These are phyloP conservation scores for Raffaelea ambrosiae DNA, from an alignment of 2,329 filamentous ascomycete genomes.

Conservation along the genomic window DNA sequence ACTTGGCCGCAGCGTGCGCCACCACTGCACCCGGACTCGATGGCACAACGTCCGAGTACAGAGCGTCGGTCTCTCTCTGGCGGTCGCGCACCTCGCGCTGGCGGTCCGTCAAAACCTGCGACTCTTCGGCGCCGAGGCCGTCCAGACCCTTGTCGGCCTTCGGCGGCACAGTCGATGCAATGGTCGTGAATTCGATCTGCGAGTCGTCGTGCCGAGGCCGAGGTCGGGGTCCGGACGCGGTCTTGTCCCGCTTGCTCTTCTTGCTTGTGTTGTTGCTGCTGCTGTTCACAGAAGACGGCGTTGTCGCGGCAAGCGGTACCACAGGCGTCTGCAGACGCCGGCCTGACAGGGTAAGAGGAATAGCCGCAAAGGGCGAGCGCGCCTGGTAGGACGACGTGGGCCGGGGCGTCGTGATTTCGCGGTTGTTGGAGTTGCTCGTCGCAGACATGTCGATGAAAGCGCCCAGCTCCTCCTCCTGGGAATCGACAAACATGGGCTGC, in stretches of 20 bases:
- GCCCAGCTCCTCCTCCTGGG: conserved; percentile 38
- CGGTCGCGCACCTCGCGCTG: conserved; percentile 71
- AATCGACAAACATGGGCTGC: conserved; percentile 36
- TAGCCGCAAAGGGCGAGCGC: conserved; percentile 18
- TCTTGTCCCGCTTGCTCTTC: conserved; percentile 5
- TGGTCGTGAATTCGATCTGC: conserved; percentile 67
- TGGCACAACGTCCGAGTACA: conserved; percentile 59
- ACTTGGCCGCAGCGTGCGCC: no score
- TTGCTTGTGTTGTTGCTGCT: background rate
- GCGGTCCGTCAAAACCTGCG: conserved; percentile 68
- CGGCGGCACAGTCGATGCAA: conserved; percentile 44
- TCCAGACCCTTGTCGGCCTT: conserved; percentile 28
- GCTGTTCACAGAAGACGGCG: conserved; percentile 7
- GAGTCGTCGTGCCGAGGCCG: conserved; percentile 71
- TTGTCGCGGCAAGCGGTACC: conserved; percentile 4
- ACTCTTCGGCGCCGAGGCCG: conserved; percentile 33
- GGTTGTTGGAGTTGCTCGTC: conserved; percentile 14
- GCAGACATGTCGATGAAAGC: conserved; percentile 17
- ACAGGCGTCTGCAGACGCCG: conserved; percentile 12
- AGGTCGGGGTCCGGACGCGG: conserved; percentile 21
- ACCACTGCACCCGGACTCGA: conserved; percentile 35
- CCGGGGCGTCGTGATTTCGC: conserved; percentile 14
- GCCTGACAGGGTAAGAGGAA: conserved; percentile 22
- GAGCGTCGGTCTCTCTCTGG: conserved; percentile 55
- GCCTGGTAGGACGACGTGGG: conserved; percentile 7